Base-by-base conservation (phyloP, 352 stramenopile species). In the Peronosclerospora sorghi region DNA sequence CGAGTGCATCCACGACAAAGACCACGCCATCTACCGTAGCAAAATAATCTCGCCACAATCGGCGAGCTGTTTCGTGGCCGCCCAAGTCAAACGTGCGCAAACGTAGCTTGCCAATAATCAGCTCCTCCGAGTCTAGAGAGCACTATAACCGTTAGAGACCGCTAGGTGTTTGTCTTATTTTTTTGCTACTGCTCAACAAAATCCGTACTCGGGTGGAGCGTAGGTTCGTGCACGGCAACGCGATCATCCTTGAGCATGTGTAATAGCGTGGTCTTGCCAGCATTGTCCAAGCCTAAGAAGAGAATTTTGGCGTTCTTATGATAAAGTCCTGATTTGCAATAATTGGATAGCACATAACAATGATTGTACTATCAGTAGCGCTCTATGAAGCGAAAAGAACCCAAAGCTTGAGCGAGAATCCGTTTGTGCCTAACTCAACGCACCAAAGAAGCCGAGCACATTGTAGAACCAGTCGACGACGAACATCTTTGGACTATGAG, bases 301-400 rank as follows among this genome's bases (percentile, higher is more conserved):
- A 99, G 63, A 65, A 99, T 98, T 75, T 99, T 99, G 55, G 96
- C 97, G 66, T 98, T 98, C 80, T 99, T 99, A 75, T 98, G 96
- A 72, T 99, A 99, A 42, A 99, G 80, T 37, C 96, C 96, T 98
- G 40, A 10, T 23, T n/a, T 47, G 28, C 1, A 41, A 41, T 20
- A 15, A 43, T 27, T 38, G 14, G 26, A 43, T 15, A 37, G 2
- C 14, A 17, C 2, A 3, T 17, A 20, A 17, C n/a, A 48, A 36
- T 4, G 41, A 44, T 29, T 13, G 37, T 21, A 45, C 20, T 14
- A 9, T 34, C 9, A 34, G 13, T 26, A 26, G 21, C 21, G 21
- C 21, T 26, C 21, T 6, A 26, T 26, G 21, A n/a, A n/a, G 21
- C 4, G 4, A 26, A 26, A 26, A 26, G 4, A 26, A 26, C 21